These are phyloP conservation scores for Populus trichocarpa DNA, from an alignment of 441 rosid genomes.

Conservation along the genomic window DNA sequence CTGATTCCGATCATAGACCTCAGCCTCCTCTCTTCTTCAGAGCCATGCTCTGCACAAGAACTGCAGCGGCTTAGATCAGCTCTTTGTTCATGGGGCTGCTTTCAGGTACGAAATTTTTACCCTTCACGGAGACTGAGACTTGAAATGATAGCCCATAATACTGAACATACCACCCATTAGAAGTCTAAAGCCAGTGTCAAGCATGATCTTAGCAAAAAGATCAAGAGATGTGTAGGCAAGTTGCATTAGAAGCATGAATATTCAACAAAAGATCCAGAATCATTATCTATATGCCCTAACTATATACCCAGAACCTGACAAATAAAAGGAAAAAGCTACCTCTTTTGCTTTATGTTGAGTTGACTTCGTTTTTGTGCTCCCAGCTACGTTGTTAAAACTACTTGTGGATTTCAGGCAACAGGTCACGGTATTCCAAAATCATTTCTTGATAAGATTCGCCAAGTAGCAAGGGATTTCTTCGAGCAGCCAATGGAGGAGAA, in stretches of 20 bases:
- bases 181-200: too few species aligned
- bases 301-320: neutral
- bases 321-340: neutral
- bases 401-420: neutral
- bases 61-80: slow-evolving; percentile 47
- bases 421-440: too few species aligned
- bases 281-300: neutral
- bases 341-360: neutral
- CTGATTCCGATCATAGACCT: slow-evolving; percentile 37
- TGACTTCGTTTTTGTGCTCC: neutral
- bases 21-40: slow-evolving; percentile 22
- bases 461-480: slow-evolving; percentile 36
- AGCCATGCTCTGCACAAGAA: slow-evolving; percentile 28
- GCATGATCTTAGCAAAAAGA: neutral
- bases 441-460: slow-evolving; percentile 45
- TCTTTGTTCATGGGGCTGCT: slow-evolving; percentile 59
- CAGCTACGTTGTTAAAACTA: neutral
- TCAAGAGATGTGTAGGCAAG: neutral
- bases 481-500: slow-evolving; percentile 41
- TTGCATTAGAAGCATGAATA: neutral
- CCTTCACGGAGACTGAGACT: neutral
- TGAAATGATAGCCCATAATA: neutral
- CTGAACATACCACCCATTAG: neutral
- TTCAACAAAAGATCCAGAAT: neutral
- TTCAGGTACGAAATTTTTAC: slow-evolving; percentile 32